Evolutionary conservation across 2,329 filamentous ascomycete genomes (phyloP).

Genomic region (Chrysoporthe cubensis): DNA sequence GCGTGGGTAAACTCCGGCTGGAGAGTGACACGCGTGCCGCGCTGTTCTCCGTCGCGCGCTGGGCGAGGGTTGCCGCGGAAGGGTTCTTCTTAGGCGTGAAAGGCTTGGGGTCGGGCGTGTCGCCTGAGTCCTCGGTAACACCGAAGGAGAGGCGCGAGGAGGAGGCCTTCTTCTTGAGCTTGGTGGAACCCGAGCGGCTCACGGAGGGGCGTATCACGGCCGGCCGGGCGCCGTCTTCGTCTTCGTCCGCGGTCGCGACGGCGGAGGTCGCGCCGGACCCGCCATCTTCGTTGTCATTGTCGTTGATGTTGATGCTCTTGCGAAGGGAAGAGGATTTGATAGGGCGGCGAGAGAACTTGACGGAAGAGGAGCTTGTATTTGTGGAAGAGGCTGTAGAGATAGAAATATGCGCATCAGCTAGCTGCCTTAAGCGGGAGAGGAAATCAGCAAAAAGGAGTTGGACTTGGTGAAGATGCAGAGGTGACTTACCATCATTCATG

Average conservation of each 20-base stretch:
- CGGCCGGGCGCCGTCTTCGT: slow-evolving; percentile 48
- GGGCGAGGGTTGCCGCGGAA: slow-evolving; percentile 36
- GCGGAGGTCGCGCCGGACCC: slow-evolving; percentile 27
- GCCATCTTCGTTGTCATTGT: slow-evolving; percentile 43
- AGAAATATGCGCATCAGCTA: slow-evolving; percentile 37
- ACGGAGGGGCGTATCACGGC: slow-evolving; percentile 54
- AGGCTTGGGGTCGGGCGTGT: slow-evolving; percentile 55
- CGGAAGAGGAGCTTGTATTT: slow-evolving; percentile 39
- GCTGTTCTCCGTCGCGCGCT: slow-evolving; percentile 40
- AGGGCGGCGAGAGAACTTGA: slow-evolving; percentile 56
- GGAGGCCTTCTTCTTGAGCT: slow-evolving; percentile 75
- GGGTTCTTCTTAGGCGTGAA: slow-evolving; percentile 56
- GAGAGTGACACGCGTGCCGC: slow-evolving; percentile 48
- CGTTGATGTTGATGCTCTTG: slow-evolving; percentile 55
- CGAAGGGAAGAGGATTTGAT: slow-evolving; percentile 63
- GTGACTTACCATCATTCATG: slow-evolving; percentile 44
- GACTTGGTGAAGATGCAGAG: slow-evolving; percentile 1
- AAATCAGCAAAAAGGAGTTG: slow-evolving; percentile 31
- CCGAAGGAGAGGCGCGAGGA: slow-evolving; percentile 78
- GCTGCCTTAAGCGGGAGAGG: slow-evolving; percentile 21
- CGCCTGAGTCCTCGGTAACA: slow-evolving; percentile 57
- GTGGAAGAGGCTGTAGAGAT: slow-evolving; percentile 29
- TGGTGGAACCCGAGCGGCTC: slow-evolving; percentile 52
- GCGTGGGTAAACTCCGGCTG: slow-evolving; percentile 56
- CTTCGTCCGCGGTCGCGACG: slow-evolving; percentile 40